phyloP scores from a whole-genome alignment of 805 yeast genomes.

The Kodamaea hsintzibuensis region DNA sequence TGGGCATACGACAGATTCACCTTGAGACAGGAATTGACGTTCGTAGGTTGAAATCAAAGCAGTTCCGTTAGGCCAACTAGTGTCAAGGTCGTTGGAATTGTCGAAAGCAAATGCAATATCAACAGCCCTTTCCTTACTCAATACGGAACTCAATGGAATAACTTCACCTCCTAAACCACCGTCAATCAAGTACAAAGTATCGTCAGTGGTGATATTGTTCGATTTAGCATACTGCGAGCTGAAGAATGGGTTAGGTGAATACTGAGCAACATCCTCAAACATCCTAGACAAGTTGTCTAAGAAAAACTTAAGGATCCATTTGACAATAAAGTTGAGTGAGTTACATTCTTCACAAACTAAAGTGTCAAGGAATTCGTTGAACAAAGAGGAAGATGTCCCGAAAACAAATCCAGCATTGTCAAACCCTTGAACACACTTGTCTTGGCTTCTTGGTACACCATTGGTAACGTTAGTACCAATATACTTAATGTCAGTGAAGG shows the following conservation, averaged over 20 bases:
- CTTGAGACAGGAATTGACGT: conserved; percentile 41
- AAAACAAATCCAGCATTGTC: conserved; percentile 42
- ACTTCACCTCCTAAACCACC: conserved; percentile 43
- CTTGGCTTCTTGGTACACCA: conserved; percentile 26
- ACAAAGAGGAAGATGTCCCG: conserved; percentile 42
- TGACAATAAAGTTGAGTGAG: conserved; percentile 23
- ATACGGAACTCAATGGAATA: conserved; percentile 34
- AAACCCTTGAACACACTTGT: conserved; percentile 33
- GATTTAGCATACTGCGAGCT: conserved; percentile 30
- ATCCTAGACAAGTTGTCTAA: conserved; percentile 25
- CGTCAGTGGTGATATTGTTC: conserved; percentile 23
- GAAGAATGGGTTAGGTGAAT: conserved; percentile 39
- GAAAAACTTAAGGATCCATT: conserved; percentile 25
- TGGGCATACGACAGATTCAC: conserved; percentile 69
- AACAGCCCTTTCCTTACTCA: conserved; percentile 34
- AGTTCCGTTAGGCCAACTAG: conserved; percentile 37
- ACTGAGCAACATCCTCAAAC: conserved; percentile 34
- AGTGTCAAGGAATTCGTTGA: conserved; percentile 36
- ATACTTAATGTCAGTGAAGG: conserved; percentile 39
- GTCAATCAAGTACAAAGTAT: conserved; percentile 36
- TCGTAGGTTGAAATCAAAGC: conserved; percentile 33
- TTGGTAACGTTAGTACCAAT: conserved; percentile 35
- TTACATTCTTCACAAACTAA: conserved; percentile 35
- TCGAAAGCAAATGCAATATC: conserved; percentile 42
- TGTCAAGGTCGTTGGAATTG: conserved; percentile 26